A percentile compares a stretch with the other conserved stretches of the same genome.
phyloP scores from a whole-genome alignment of 164 flowering plant species.

The Magnolia kwangsiensis region DNA sequence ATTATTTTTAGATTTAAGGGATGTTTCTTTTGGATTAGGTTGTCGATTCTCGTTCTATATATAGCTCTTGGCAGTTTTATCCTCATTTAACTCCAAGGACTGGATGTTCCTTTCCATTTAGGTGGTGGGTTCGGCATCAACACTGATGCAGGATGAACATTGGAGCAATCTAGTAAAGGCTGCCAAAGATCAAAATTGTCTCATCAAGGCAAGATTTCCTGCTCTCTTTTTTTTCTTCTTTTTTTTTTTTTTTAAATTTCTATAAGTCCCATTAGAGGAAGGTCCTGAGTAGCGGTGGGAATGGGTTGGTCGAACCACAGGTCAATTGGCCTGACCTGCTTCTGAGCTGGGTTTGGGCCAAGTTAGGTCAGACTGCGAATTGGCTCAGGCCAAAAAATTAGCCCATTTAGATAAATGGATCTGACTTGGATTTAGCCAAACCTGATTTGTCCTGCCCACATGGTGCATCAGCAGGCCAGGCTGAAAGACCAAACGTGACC shows the following conservation, averaged over 20 bases:
- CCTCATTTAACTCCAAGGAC: neutral
- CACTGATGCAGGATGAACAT: conserved; percentile 62
- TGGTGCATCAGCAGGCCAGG: no score
- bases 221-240: no score
- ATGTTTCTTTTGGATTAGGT: neutral
- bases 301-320: neutral
- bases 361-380: no score
- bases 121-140: conserved; percentile 87
- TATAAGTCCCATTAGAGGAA: no score
- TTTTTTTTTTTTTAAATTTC: neutral
- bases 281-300: neutral
- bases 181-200: conserved; percentile 53
- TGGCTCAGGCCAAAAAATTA: no score
- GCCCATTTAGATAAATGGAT: no score
- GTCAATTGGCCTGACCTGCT: no score
- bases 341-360: no score
- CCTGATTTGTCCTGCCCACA: no score
- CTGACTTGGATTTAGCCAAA: no score
- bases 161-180: conserved; percentile 70
- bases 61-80: no score
- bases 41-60: neutral
- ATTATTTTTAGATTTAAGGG: neutral
- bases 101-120: conserved; percentile 10
- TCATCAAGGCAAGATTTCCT: conserved; percentile 45
- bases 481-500: no score